Base-by-base conservation (phyloP, 2,329 filamentous ascomycete genomes). In the Cryphonectria nitschkei region DNA sequence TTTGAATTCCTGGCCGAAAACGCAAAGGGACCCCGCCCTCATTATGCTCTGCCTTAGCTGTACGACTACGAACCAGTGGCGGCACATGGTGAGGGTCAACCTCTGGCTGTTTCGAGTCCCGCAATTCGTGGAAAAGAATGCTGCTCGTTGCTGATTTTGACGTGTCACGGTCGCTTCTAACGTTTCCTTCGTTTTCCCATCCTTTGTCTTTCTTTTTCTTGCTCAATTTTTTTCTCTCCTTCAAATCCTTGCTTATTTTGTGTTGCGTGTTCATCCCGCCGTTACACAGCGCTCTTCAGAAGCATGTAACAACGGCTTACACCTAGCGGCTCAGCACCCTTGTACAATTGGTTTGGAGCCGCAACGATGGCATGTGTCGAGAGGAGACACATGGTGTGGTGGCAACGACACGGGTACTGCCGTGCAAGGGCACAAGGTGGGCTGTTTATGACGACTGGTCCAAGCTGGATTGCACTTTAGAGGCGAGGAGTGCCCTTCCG, bases 291-390 rank as follows among this genome's bases (percentile, higher is more conserved):
- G 7, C 43, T 43, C 7, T 41, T 50, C 63, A 65, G 32, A 41
- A 26, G 63, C 26, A 52, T 22, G 41, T 29, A 32, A 34, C 54
- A 29, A 56, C 26, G 52, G 52, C 52, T 56, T 56, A n/a, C 26
- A 7, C 1, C 34, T n/a, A 22, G 26, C 34, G 22, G 26, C 6
- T 26, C n/a, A 26, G 32, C 5, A n/a, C 67, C 34, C 43, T 43
- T 56, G 67, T 14, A 68, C 61, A 69, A 13, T 34, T 34, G 34
- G n/a, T 58, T 32, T 69, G 9, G 41, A 69, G n/a, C 63, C 63
- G 67, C 43, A 65, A 50, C 46, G 65, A 65, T 50, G 46, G 46
- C 46, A 54, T 32, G 52, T 43, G 54, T 66, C 32, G 32, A 22
- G 16, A 4, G n/a, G 14, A n/a, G 52, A 43, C 14, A 34, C 65